A percentile compares a stretch with the other conserved stretches of the same genome.
phyloP scores from a whole-genome alignment of 345 rosid species.

The Lepidium africanum region DNA sequence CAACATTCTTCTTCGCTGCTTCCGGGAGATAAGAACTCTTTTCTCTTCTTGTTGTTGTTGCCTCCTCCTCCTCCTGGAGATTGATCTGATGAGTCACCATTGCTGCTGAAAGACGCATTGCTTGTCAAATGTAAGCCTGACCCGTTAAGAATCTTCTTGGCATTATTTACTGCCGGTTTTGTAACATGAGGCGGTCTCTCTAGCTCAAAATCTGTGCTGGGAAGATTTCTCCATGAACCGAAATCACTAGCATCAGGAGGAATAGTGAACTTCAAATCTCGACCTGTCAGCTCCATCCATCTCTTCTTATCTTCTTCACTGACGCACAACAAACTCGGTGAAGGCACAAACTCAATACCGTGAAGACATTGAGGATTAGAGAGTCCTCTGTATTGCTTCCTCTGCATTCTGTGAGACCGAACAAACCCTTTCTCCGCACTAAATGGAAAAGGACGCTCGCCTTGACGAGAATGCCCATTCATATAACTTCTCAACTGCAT shows the following conservation, averaged over 20 bases:
- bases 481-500: constrained; percentile 97
- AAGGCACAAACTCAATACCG: constrained; percentile 82
- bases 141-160: constrained; percentile 72
- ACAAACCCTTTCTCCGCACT: constrained; percentile 90
- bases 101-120: constrained; percentile 53
- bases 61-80: constrained; percentile 43
- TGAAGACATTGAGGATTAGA: constrained; percentile 97
- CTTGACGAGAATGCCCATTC: constrained; percentile 98
- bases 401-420: constrained; percentile 95
- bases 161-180: constrained; percentile 41
- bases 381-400: constrained; percentile 95
- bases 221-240: constrained; percentile 91
- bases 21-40: constrained; percentile 65
- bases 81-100: constrained; percentile 62
- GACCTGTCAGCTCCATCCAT: constrained; percentile 89
- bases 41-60: constrained; percentile 47
- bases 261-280: constrained; percentile 74
- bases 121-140: constrained; percentile 72
- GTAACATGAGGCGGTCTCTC: constrained; percentile 54
- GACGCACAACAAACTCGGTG: constrained; percentile 62
- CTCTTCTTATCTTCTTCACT: constrained; percentile 85
- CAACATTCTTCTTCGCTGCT: constrained; percentile 62
- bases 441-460: constrained; percentile 86
- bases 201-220: constrained; percentile 80
- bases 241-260: constrained; percentile 87